These are phyloP conservation scores for Lichina pygmaea DNA, from an alignment of 495 filamentous ascomycete species.

Conservation along the genomic window DNA sequence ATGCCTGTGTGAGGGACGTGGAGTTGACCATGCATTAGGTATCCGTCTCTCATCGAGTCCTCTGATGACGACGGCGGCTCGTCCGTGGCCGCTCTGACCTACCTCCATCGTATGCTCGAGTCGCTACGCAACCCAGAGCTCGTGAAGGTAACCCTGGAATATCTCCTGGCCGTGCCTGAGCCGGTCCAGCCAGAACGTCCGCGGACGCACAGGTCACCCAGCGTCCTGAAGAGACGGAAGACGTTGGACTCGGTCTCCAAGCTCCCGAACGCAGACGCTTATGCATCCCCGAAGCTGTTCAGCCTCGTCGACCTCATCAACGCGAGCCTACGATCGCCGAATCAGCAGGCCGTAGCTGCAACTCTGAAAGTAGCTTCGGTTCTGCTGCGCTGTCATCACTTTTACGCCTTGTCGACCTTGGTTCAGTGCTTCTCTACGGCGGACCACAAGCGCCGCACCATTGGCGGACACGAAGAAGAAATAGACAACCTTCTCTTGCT, in stretches of 20 bases:
- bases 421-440: conserved; percentile 31
- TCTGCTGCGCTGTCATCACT: conserved; percentile 65
- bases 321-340: conserved; percentile 57
- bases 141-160: conserved; percentile 78
- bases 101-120: conserved; percentile 73
- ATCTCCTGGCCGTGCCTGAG: conserved; percentile 55
- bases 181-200: conserved; percentile 8
- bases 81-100: conserved; percentile 83
- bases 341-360: conserved; percentile 66
- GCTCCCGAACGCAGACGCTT: conserved; percentile 37
- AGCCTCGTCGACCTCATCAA: conserved; percentile 80
- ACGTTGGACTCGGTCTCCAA: conserved; percentile 67
- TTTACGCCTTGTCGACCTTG: conserved; percentile 54
- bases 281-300: conserved; percentile 65
- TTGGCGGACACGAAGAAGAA: conserved; percentile 59
- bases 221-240: conserved; percentile 44
- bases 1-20: background rate
- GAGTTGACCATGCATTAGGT: conserved; percentile 24
- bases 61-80: conserved; percentile 92
- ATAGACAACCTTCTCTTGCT: conserved; percentile 46
- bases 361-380: conserved; percentile 65
- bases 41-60: conserved; percentile 84
- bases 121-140: conserved; percentile 77
- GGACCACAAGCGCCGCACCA: conserved; percentile 28
- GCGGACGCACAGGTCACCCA: conserved; percentile 25